Evolutionary conservation across 1,284 basidiomycete genomes (phyloP).

Genomic region (Irpex sp.): DNA sequence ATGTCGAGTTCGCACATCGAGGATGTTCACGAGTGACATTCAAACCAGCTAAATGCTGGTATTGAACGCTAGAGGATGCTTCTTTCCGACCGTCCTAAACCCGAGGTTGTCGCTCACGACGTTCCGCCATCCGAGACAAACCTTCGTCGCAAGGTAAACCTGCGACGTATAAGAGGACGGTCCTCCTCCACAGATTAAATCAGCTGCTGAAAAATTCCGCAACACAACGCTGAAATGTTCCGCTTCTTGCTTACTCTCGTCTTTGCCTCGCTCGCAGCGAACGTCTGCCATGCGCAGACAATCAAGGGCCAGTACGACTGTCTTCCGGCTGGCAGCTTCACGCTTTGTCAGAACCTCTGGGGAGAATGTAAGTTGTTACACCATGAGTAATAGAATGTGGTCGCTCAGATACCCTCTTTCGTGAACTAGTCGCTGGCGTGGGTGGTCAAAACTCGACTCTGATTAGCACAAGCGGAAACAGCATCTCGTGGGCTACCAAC

Average conservation of each 20-base stretch:
- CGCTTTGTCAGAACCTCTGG: constrained; percentile 58
- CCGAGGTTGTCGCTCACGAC: constrained; percentile 11
- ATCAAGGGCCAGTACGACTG: constrained; percentile 44
- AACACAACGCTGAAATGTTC: constrained; percentile 12
- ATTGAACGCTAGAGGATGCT: background rate
- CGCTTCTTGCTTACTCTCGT: constrained; percentile 17
- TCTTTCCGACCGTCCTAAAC: background rate
- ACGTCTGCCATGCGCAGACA: constrained; percentile 23
- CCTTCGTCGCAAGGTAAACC: background rate
- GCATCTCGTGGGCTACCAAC: constrained; percentile 50
- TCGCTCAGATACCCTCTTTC: background rate
- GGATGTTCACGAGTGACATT: background rate
- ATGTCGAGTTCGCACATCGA: background rate
- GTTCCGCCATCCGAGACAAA: background rate
- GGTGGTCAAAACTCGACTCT: constrained; percentile 50
- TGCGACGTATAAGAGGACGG: background rate
- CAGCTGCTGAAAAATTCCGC: background rate
- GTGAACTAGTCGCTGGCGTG: constrained; percentile 35
- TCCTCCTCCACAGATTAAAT: background rate
- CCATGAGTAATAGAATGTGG: background rate
- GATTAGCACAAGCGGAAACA: constrained; percentile 35
- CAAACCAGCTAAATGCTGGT: background rate
- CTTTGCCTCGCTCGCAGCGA: constrained; percentile 17
- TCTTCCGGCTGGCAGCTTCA: constrained; percentile 41
- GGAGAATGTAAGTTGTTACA: constrained; percentile 34